Evolutionary conservation across 148 eudicot species (phyloP).

Genomic region (Camellia sinensis): DNA sequence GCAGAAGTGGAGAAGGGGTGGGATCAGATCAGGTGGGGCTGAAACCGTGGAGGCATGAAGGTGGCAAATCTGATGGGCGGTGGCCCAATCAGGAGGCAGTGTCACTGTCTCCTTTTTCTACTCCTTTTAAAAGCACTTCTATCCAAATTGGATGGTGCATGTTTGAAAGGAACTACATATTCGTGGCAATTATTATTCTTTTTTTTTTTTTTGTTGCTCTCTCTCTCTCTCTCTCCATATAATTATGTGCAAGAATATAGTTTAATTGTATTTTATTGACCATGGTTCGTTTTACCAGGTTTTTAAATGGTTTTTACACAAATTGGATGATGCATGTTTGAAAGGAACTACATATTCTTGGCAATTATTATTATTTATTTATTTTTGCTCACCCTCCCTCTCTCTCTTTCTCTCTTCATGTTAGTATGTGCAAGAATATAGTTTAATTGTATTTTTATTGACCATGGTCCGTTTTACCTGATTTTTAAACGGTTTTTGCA

Average conservation of each 20-base stretch:
- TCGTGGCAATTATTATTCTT: background rate
- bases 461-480: background rate
- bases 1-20: too few species aligned
- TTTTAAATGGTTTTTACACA: too few species aligned
- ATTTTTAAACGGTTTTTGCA: constrained; percentile 34
- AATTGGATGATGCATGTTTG: too few species aligned
- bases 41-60: background rate
- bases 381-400: too few species aligned
- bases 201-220: background rate
- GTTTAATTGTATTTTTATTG: too few species aligned
- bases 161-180: background rate
- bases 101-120: background rate
- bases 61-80: too few species aligned
- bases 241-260: background rate
- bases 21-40: background rate
- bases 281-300: background rate
- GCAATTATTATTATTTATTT: too few species aligned
- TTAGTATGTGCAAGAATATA: too few species aligned
- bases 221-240: background rate
- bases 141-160: background rate
- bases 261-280: background rate
- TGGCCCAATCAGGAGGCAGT: too few species aligned
- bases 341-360: too few species aligned
- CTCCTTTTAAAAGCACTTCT: background rate
- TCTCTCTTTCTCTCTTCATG: too few species aligned